A percentile compares a stretch with the other conserved stretches of the same genome.
Evolutionary conservation across 73 alveolate species (phyloP).

Genomic region (Paramecium caudatum): DNA sequence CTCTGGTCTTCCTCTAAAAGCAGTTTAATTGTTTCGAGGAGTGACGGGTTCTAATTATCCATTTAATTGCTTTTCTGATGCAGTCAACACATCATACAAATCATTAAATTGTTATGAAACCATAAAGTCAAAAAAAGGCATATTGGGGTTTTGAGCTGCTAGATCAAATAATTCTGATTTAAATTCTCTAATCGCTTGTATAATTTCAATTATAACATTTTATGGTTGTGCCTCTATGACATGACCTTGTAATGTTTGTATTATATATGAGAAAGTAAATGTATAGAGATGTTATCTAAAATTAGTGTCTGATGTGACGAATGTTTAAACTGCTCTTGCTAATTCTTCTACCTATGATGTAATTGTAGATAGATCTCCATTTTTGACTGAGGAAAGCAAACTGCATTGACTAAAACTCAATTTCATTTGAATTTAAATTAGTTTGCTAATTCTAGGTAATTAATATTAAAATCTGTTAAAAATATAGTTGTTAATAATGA

Average conservation of each 20-base stretch:
- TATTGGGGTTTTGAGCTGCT: constrained; percentile 18
- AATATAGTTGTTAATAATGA: constrained; percentile 63
- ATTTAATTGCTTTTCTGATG: constrained; percentile 29
- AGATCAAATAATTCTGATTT: constrained; percentile 49
- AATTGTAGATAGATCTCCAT: not conserved
- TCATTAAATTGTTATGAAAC: constrained; percentile 45
- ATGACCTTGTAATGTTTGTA: constrained; percentile 1
- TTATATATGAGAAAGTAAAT: not conserved
- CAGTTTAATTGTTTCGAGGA: not conserved
- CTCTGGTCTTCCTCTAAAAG: not conserved
- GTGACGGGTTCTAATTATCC: constrained; percentile 30
- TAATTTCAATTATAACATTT: constrained; percentile 23
- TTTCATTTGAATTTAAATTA: constrained; percentile 39
- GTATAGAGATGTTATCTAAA: constrained; percentile 33
- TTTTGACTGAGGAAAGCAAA: constrained; percentile 18
- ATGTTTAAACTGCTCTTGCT: not conserved
- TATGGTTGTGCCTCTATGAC: not conserved
- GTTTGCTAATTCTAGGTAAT: constrained; percentile 14
- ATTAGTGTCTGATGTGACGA: constrained; percentile 7
- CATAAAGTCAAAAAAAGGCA: constrained; percentile 57
- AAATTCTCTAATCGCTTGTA: constrained; percentile 36
- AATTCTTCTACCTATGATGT: not conserved
- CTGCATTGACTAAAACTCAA: constrained; percentile 57
- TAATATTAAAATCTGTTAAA: constrained; percentile 61
- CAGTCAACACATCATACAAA: constrained; percentile 51